Base-by-base conservation (phyloP, 208 protist species). In the Trypanosoma congolense region DNA sequence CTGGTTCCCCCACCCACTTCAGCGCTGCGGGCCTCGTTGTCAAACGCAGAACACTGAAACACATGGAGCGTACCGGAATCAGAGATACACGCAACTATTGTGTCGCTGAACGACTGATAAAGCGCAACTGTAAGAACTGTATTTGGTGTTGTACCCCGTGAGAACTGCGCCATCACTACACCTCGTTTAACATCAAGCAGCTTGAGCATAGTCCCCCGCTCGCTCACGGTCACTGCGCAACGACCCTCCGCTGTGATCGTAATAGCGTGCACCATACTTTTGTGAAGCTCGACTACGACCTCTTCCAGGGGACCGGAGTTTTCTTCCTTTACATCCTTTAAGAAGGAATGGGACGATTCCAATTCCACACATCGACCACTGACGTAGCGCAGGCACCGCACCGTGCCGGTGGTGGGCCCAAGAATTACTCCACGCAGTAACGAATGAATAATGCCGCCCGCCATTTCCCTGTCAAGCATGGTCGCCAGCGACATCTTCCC, bases 151-250 rank as follows among this genome's bases (percentile, higher is more conserved):
- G 44, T 50, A 18, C 61, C 61, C 0, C 61, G 45, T 19, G 54
- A 61, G 41, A 61, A 68, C 36, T 56, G 54, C 31, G 19, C 40
- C 26, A 83, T 68, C 19, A 69, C 69, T 36, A 69, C 51, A 42
- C 77, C 77, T 2, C 62, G 54, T 29, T 67, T 52, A 9, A 85
- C 70, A 56, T 83, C 68, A 12, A 85, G 22, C 8, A 89, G 35
- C 26, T 77, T 73, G 2, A 89, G 56, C 25, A 59, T 61, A 44
- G 75, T 85, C 36, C 77, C 77, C 6, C 74, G 62, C 41, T 74
- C 71, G 57, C 81, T 77, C 50, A 84, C 80, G 5, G 75, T 80
- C 41, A 89, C 70, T 6, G 70, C 81, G 40, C 58, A 70, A 19
- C 48, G 60, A 24, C 81, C 81, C 45, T 89, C 77, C 9, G 68